These are phyloP conservation scores for Petunia axillaris DNA, from an alignment of 257 asterid genomes.

Conservation along the genomic window DNA sequence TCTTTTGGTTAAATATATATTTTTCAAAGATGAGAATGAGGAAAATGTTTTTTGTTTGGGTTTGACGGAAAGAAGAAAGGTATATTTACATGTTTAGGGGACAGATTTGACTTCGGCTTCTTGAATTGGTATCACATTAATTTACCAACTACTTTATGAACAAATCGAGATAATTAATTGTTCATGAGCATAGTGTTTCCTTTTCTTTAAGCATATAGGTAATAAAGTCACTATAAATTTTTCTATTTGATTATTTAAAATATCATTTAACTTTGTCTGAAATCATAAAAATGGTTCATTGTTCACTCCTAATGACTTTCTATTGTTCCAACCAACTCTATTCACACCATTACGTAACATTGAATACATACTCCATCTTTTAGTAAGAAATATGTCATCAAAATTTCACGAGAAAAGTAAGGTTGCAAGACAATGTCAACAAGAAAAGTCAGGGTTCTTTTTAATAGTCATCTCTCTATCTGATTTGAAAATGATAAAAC, in stretches of 20 bases:
- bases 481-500: background rate
- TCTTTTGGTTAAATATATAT: background rate
- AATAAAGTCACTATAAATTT: too few relatives aligned
- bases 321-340: background rate
- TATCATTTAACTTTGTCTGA: too few relatives aligned
- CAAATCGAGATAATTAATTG: background rate
- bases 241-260: too few relatives aligned
- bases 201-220: background rate
- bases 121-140: slow-evolving; percentile 20
- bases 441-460: background rate
- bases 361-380: background rate
- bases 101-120: slow-evolving; percentile 9
- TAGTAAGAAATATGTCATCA: background rate
- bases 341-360: background rate
- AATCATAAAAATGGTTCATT: too few relatives aligned
- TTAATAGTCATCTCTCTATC: background rate
- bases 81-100: slow-evolving; percentile 12
- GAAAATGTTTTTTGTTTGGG: background rate
- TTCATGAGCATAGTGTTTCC: background rate
- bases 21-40: background rate
- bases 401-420: background rate
- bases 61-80: slow-evolving; percentile 23
- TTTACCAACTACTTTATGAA: background rate
- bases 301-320: too few relatives aligned
- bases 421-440: background rate